phyloP scores from a whole-genome alignment of 495 filamentous ascomycete species.

The Tuber umbilicatum region DNA sequence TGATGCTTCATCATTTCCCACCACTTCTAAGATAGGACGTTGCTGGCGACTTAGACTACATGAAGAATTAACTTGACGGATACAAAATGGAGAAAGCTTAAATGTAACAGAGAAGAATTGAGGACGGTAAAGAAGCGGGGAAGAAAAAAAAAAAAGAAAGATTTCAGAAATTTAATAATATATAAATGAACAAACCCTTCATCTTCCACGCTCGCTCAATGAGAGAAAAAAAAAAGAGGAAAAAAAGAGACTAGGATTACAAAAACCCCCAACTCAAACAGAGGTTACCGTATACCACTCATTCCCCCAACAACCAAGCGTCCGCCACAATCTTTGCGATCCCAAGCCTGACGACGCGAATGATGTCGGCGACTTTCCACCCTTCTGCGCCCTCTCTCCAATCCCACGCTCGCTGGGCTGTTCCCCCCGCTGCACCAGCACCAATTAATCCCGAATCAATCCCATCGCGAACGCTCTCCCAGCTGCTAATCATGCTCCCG shows the following conservation, averaged over 20 bases:
- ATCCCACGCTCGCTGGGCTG: conserved; percentile 19
- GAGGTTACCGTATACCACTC: neutral
- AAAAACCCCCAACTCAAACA: neutral
- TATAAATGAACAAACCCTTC: neutral
- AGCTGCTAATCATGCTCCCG: conserved; percentile 11
- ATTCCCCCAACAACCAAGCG: conserved; percentile 36
- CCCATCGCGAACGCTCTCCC: conserved; percentile 21
- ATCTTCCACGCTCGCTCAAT: neutral
- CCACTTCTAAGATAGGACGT: neutral
- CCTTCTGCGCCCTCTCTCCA: conserved; percentile 26
- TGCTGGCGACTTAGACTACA: neutral
- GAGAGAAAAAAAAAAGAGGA: neutral
- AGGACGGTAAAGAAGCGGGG: neutral
- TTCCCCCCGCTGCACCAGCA: neutral
- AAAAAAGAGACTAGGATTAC: neutral
- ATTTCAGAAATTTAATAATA: conserved; percentile 1
- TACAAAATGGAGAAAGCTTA: neutral
- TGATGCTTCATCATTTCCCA: neutral
- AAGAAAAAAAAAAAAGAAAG: neutral
- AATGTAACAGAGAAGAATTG: neutral
- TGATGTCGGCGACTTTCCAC: conserved; percentile 18
- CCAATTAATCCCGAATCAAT: conserved; percentile 23
- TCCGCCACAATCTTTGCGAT: conserved; percentile 36
- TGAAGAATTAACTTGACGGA: neutral
- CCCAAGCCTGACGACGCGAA: conserved; percentile 28